Conservation (phyloP, 257 asterid species). For the Parsonsia alboflavescens region DNA sequence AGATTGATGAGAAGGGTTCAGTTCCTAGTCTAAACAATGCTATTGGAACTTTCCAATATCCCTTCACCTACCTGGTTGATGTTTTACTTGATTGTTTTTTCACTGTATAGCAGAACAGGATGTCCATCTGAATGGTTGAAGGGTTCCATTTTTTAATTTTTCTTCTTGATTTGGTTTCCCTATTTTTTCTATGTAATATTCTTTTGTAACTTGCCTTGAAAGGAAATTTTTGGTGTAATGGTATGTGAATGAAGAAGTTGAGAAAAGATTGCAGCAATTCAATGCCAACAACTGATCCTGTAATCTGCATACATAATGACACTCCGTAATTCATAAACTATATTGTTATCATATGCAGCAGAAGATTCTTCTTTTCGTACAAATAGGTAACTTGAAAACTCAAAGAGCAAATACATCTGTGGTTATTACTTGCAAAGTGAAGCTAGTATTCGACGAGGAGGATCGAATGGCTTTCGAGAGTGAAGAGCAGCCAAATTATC, state of each 20-base stretch:
- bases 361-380: background rate
- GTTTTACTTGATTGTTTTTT: background rate
- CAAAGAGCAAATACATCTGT: background rate
- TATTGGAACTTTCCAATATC: background rate
- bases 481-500: conserved; percentile 90
- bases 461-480: conserved; percentile 58
- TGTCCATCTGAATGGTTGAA: conserved; percentile 6
- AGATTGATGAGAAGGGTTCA: conserved; percentile 37
- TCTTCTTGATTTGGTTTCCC: background rate
- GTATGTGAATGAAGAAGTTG: conserved; percentile 3
- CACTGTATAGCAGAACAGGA: conserved; percentile 17
- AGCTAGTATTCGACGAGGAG: conserved; percentile 80
- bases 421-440: conserved; percentile 66
- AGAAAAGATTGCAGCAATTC: background rate
- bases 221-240: conserved; percentile 8
- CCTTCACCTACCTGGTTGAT: background rate
- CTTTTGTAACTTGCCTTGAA: conserved; percentile 12
- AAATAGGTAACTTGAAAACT: background rate
- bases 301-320: no score
- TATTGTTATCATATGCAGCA: background rate
- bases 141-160: no score
- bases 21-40: background rate
- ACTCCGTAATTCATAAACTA: no score
- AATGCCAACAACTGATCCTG: background rate
- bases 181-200: conserved; percentile 9